Percentiles rank a stretch among this genome's conserved stretches.
Evolutionary conservation across 2,329 filamentous ascomycete species (phyloP).

Genomic region (Helotiales sp.): DNA sequence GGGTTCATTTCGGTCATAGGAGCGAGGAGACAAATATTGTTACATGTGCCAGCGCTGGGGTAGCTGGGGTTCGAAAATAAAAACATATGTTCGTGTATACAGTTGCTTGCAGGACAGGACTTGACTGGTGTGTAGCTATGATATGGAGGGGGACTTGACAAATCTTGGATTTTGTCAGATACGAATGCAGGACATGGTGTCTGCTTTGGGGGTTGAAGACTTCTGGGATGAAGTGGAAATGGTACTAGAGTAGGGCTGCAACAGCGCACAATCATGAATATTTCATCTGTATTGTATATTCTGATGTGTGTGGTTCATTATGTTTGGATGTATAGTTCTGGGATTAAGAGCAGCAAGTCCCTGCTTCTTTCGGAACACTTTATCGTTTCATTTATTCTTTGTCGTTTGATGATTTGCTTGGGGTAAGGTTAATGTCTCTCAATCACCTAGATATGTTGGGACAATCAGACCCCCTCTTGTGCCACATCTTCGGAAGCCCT

Average conservation of each 20-base stretch:
- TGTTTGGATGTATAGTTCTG: neutral
- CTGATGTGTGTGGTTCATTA: too few relatives aligned
- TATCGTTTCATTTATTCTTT: neutral
- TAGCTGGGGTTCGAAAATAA: too few relatives aligned
- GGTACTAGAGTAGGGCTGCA: neutral
- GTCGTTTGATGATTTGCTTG: too few relatives aligned
- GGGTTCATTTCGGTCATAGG: neutral
- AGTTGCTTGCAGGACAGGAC: neutral
- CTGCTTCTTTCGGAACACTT: too few relatives aligned
- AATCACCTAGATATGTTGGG: too few relatives aligned
- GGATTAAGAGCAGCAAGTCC: neutral
- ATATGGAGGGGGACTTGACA: neutral
- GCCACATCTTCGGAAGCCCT: too few relatives aligned
- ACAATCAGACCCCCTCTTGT: too few relatives aligned
- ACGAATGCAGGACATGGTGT: neutral
- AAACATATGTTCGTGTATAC: conserved; percentile 1
- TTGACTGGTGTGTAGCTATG: neutral
- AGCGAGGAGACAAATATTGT: too few relatives aligned
- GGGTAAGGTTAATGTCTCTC: too few relatives aligned
- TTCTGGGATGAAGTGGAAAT: neutral
- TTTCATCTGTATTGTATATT: neutral
- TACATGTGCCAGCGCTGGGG: too few relatives aligned
- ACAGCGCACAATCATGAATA: neutral
- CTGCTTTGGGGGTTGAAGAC: neutral
- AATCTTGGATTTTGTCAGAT: too few relatives aligned